Evolutionary conservation across 345 rosid species (phyloP).

Genomic region (Sisymbrium irio): DNA sequence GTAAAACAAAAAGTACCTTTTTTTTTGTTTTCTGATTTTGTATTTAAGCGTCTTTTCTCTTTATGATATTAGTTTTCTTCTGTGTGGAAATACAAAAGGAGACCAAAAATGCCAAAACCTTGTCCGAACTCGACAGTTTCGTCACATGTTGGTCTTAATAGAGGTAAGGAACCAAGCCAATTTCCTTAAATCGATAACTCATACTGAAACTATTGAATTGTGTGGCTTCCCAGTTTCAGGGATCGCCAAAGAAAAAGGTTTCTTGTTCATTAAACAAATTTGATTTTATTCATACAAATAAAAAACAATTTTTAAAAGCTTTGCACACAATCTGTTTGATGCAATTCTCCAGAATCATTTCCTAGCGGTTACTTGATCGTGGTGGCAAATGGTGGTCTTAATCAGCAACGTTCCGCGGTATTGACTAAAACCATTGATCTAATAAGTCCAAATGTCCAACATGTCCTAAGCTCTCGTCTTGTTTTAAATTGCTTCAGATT

Average conservation of each 20-base stretch:
- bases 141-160: slow-evolving; percentile 35
- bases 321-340: not conserved
- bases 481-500: slow-evolving; percentile 45
- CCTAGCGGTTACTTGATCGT: slow-evolving; percentile 71
- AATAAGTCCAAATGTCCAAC: not conserved
- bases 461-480: slow-evolving; percentile 5
- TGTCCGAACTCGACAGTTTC: slow-evolving; percentile 54
- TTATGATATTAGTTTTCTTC: slow-evolving; percentile 52
- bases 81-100: slow-evolving; percentile 76
- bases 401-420: slow-evolving; percentile 97
- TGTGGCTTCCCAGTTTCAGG: slow-evolving; percentile 21
- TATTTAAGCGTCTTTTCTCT: not conserved
- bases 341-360: slow-evolving; percentile 42
- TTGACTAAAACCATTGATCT: not conserved
- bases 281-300: not conserved
- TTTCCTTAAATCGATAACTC: slow-evolving; percentile 1
- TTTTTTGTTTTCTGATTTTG: not conserved
- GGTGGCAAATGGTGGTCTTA: slow-evolving; percentile 96
- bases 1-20: not conserved
- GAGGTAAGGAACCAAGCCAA: slow-evolving; percentile 39
- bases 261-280: not conserved
- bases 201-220: not conserved
- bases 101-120: slow-evolving; percentile 68
- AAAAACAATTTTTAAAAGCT: not conserved
- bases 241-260: not conserved